Conservation (phyloP, 1,139 yeast species). For the Kodamaea derodonti region DNA sequence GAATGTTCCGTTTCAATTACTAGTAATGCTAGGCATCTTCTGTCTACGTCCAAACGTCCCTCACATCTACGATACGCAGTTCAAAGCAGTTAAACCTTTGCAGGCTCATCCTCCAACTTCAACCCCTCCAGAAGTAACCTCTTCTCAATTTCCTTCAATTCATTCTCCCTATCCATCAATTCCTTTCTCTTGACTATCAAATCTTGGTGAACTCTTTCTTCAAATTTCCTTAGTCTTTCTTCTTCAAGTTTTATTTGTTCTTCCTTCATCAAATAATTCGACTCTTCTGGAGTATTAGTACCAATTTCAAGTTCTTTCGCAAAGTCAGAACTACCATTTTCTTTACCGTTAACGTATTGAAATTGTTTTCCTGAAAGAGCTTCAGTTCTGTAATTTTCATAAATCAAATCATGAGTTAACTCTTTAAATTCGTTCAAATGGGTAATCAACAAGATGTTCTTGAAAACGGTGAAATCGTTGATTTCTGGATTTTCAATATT, state of each 20-base stretch:
- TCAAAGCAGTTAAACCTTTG: no score
- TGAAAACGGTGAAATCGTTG: conserved; percentile 63
- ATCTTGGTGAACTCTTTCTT: conserved; percentile 87
- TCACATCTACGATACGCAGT: no score
- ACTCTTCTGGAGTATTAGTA: conserved; percentile 34
- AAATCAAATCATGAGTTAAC: conserved; percentile 60
- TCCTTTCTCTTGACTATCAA: conserved; percentile 80
- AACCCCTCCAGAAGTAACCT: conserved; percentile 60
- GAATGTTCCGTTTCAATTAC: no score
- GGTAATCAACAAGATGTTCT: conserved; percentile 68
- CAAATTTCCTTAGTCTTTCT: conserved; percentile 73
- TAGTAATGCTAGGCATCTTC: no score
- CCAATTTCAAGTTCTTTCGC: conserved; percentile 3
- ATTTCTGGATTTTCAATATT: conserved; percentile 53
- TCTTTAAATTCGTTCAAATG: conserved; percentile 75
- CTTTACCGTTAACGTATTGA: conserved; percentile 30
- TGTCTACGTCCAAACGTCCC: no score
- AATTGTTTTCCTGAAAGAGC: conserved; percentile 50
- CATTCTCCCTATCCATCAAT: conserved; percentile 82
- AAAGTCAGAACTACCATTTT: neutral
- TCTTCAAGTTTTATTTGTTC: conserved; percentile 79
- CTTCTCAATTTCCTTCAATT: conserved; percentile 77
- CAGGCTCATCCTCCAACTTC: no score
- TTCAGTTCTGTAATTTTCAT: conserved; percentile 72
- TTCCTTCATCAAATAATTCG: conserved; percentile 60